Conservation (phyloP, 768 basidiomycete species). For the Leccinellum luteum region DNA sequence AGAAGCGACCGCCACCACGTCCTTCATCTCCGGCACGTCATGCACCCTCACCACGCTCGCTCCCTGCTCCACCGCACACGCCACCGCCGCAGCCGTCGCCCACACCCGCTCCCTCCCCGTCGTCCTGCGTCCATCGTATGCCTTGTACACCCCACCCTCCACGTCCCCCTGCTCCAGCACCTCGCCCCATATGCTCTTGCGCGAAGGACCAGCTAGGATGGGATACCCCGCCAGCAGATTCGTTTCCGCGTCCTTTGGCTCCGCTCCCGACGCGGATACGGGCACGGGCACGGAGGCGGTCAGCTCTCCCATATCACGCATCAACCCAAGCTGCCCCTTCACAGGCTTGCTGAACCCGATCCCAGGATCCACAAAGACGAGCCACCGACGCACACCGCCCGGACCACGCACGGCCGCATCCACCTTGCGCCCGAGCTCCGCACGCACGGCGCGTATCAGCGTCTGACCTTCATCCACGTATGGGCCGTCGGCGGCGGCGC, state of each 20-base stretch:
- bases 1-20: constrained; percentile 67
- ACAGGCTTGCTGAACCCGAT: constrained; percentile 91
- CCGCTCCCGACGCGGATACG: not conserved
- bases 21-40: constrained; percentile 68
- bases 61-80: constrained; percentile 72
- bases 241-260: constrained; percentile 21
- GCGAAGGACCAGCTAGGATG: constrained; percentile 71
- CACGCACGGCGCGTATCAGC: constrained; percentile 61
- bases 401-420: constrained; percentile 59
- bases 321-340: constrained; percentile 66
- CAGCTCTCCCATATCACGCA: constrained; percentile 49
- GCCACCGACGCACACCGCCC: constrained; percentile 81
- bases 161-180: constrained; percentile 51
- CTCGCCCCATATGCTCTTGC: constrained; percentile 80
- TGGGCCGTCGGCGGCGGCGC: constrained; percentile 27
- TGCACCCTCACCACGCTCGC: constrained; percentile 79
- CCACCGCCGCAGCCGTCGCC: constrained; percentile 77
- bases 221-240: constrained; percentile 62
- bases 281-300: constrained; percentile 28
- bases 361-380: constrained; percentile 88
- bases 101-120: constrained; percentile 64
- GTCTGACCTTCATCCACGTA: not conserved
- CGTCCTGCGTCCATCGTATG: constrained; percentile 50
- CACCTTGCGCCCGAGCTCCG: constrained; percentile 71
- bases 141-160: constrained; percentile 16